Base-by-base conservation (phyloP, 1,284 basidiomycete genomes). In the Cutaneotrichosporon daszewskae region DNA sequence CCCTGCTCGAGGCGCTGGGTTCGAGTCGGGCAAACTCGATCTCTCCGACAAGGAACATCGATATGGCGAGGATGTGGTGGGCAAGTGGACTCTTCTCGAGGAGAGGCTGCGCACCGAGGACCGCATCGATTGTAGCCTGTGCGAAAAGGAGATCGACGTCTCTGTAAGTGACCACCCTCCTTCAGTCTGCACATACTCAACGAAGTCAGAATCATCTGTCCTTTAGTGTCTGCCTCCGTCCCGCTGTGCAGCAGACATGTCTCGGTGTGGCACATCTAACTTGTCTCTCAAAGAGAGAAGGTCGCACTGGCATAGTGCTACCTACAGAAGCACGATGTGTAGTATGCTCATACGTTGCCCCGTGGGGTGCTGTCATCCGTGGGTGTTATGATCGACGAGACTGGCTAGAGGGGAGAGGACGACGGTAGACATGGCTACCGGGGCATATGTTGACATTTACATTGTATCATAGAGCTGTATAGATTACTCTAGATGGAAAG, bases 1-100 rank as follows among this genome's bases (percentile, higher is more conserved):
- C n/a, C n/a, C n/a, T n/a, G n/a, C n/a, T n/a, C n/a, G n/a, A n/a
- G n/a, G n/a, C n/a, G n/a, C n/a, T n/a, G n/a, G n/a, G n/a, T n/a
- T n/a, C 1, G 76, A 83, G 40, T 77, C 73, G 2, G 75, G 61
- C 32, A 62, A 69, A 3, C 60, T 79, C 10, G 83, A 86, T 62
- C 62, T 82, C 78, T 17, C 73, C 80, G 86, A 87, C 59, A 72
- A 72, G 5, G 58, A 69, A 3, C 77, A 84, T 60, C 67, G 66
- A 13, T 23, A 29, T 2, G 49, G 52, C 4, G 41, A 47, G 1
- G 34, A 43, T 13, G 57, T 47, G 0, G 57, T 62, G 53, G 53
- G 40, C 2, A 56, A 58, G 28, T 65, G 64, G 53, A 25, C 39
- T 26, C 37, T 16, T 8, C 18, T 44, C n/a, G 5, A 26, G 4